Conservation (phyloP, 78 protist genomes). For the Capsaspora owczarzaki region DNA sequence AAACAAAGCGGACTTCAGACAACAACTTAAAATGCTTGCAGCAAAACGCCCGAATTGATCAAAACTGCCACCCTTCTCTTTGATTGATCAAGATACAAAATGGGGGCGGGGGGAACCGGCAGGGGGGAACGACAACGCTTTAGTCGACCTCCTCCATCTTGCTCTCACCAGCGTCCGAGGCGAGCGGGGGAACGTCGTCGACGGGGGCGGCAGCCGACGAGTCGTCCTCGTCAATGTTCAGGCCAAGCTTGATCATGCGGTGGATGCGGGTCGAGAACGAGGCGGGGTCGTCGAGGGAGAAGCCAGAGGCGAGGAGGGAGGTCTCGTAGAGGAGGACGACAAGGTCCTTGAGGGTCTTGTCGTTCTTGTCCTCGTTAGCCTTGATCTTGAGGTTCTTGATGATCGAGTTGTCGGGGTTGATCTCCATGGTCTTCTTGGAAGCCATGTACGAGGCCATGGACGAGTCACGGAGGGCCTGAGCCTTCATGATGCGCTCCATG, state of each 20-base stretch:
- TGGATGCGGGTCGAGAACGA: slow-evolving; percentile 89
- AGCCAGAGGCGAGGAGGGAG: slow-evolving; percentile 95
- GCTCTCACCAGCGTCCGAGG: slow-evolving; percentile 30
- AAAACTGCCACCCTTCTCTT: too few relatives aligned
- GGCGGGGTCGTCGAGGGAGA: slow-evolving; percentile 92
- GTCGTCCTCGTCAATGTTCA: slow-evolving; percentile 61
- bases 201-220: slow-evolving; percentile 12
- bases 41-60: too few relatives aligned
- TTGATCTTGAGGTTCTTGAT: slow-evolving; percentile 73
- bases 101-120: too few relatives aligned
- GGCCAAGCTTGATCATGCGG: slow-evolving; percentile 95
- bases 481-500: slow-evolving; percentile 99
- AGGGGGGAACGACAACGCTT: too few relatives aligned
- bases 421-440: slow-evolving; percentile 92
- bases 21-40: too few relatives aligned
- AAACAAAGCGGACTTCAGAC: too few relatives aligned
- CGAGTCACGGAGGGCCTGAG: slow-evolving; percentile 96
- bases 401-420: slow-evolving; percentile 95
- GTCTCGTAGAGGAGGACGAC: slow-evolving; percentile 94
- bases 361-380: slow-evolving; percentile 64
- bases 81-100: too few relatives aligned
- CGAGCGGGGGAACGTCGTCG: slow-evolving; percentile 66
- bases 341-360: slow-evolving; percentile 92
- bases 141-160: slow-evolving; percentile 31
- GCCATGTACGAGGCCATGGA: slow-evolving; percentile 92